Evolutionary conservation across 305 asterid genomes (phyloP).

Genomic region (Fraxinus ornus): DNA sequence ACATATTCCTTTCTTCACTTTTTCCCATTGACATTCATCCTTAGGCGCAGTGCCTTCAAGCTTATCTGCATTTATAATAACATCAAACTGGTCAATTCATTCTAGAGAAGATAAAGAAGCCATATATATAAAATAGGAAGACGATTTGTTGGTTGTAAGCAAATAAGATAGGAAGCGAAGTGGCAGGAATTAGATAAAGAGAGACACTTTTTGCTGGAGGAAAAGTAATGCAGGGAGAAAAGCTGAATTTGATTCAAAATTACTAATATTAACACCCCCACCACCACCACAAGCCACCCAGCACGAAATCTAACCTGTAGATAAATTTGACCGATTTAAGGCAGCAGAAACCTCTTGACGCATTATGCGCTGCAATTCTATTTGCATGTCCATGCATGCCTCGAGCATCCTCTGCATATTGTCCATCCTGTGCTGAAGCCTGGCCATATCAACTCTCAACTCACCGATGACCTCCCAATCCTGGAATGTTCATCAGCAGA

Average conservation of each 20-base stretch:
- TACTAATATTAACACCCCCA: not conserved
- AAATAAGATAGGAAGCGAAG: not conserved
- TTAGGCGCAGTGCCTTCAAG: conserved; percentile 24
- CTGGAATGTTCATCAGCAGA: conserved; percentile 34
- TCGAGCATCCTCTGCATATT: conserved; percentile 82
- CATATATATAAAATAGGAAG: not conserved
- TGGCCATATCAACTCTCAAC: conserved; percentile 69
- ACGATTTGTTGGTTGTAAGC: not conserved
- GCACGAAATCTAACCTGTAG: conserved; percentile 42
- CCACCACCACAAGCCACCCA: not conserved
- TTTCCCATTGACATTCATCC: conserved; percentile 57
- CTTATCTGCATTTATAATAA: conserved; percentile 34
- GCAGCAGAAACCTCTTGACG: conserved; percentile 89
- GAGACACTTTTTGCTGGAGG: not conserved
- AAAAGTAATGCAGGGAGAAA: not conserved
- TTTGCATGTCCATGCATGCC: conserved; percentile 88
- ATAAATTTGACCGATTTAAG: conserved; percentile 46
- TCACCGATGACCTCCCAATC: conserved; percentile 73
- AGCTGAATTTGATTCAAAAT: not conserved
- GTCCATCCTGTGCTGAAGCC: conserved; percentile 79
- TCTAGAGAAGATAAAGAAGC: not conserved
- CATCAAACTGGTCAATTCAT: not conserved
- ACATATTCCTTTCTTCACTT: conserved; percentile 72
- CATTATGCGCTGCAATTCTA: conserved; percentile 72
- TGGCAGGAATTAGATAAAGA: not conserved